Base-by-base conservation (phyloP, 495 filamentous ascomycete species). In the Trichoderma orchidacearum region DNA sequence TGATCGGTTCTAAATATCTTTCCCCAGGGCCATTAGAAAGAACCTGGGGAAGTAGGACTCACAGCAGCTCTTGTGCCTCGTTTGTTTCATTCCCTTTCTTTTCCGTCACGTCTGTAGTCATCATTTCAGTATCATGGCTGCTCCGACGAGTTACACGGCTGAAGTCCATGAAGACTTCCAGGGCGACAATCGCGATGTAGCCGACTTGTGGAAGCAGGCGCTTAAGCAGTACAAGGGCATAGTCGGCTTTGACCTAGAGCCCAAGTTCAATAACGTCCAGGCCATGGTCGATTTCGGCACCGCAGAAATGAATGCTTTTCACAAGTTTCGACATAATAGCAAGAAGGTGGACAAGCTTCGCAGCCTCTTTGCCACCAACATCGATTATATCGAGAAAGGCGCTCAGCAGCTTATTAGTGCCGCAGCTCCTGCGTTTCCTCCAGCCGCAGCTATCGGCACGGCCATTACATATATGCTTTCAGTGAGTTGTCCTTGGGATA, bases 271-370 rank as follows among this genome's bases (percentile, higher is more conserved):
- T 5, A 64, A 52, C 48, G 54, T 61, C 12, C 34, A 55, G n/a
- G 60, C 53, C 18, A 59, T 61, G 34, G 56, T 61, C 17, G 36
- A 56, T n/a, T 55, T 58, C 48, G 60, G 52, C 15, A 36, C 48
- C 17, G 36, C 29, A 1, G 51, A 62, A 31, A 59, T 60, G 55
- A 56, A 64, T 27, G 28, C 45, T 21, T 64, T 64, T 51, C 48
- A 63, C 53, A 56, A 62, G 17, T 64, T 64, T 36, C 57, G 60
- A n/a, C 62, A 64, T 27, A 57, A 62, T 36, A 30, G 55, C 31
- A 57, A 58, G 32, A 60, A 57, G 31, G 60, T 64, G 23, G 60
- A 64, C 55, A 62, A 64, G 41, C 58, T 64, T 5, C 60, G 62
- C 6, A 60, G 31, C 28, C 50, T 58, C 18, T 57, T 59, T 9